Base-by-base conservation (phyloP, 2,329 filamentous ascomycete genomes). In the Fusarium compactum region DNA sequence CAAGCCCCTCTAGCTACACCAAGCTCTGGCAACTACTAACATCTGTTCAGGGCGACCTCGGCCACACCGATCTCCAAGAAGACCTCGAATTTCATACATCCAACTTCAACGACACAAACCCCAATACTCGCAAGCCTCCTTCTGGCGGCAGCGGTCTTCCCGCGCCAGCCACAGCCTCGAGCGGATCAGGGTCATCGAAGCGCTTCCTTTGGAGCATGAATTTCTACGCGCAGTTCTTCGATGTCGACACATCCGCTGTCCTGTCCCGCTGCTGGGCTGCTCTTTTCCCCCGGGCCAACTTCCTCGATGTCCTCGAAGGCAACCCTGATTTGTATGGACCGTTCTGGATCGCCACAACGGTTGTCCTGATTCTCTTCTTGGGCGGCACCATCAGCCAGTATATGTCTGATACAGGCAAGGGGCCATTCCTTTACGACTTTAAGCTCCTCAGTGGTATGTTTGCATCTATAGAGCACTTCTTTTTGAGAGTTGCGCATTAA, bases 21-120 rank as follows among this genome's bases (percentile, higher is more conserved):
- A 52, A 65, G 66, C 62, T 70, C 22, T 22, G 54, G 27, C 55
- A 58, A 44, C 44, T 34, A 38, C 61, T 70, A 54, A 76, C 57
- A 44, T 67, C 74, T 22, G 14, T 67, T 44, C 52, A 98, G 95
- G 95, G 95, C 77, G 96, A 99, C 83, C 90, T 99, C 79, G 96
- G 96, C 77, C 95, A 98, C 83, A 99, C 96, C 61, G 96, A 99
- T 81, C 91, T 99, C 25, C 94, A 98, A 85, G 95, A 98, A 81
- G 96, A 98, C 83, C 94, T 99, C 80, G 96, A 98, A 87, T 99
- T 99, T 85, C 96, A 99, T 86, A 92, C 90, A 78, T 98, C 95
- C 72, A 89, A 92, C 84, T 97, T 97, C 81, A 89, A 90, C 76
- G 89, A 90, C 62, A 78, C 85, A 78, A 76, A 85, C 72, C 77